phyloP scores from a whole-genome alignment of 2,329 filamentous ascomycete species.

The Didymella exigua region DNA sequence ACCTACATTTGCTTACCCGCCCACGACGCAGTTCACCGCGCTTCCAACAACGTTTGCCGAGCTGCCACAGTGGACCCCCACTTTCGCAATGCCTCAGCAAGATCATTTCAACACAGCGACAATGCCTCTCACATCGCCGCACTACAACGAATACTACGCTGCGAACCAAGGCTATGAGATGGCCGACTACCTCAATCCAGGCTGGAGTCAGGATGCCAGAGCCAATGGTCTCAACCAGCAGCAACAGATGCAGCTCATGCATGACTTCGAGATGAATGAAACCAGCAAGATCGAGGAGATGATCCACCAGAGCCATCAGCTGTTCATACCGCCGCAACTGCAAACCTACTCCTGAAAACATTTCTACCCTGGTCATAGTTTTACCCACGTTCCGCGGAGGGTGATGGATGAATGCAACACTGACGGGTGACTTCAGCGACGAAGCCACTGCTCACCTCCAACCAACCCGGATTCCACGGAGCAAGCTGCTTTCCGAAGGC shows the following conservation, averaged over 20 bases:
- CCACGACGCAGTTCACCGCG: slow-evolving; percentile 39
- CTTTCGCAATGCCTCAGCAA: slow-evolving; percentile 42
- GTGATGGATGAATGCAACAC: neutral
- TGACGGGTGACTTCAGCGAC: neutral
- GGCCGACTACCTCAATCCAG: slow-evolving; percentile 57
- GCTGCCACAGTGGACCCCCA: slow-evolving; percentile 46
- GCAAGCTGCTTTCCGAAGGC: neutral
- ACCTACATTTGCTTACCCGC: slow-evolving; percentile 37
- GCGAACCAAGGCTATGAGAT: slow-evolving; percentile 45
- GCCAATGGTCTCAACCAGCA: slow-evolving; percentile 69
- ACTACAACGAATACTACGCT: slow-evolving; percentile 44
- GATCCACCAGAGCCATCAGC: slow-evolving; percentile 49
- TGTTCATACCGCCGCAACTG: slow-evolving; percentile 41
- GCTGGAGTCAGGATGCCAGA: slow-evolving; percentile 59
- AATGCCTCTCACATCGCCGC: slow-evolving; percentile 35
- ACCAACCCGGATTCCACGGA: neutral
- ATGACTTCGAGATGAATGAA: slow-evolving; percentile 68
- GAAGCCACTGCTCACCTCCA: neutral
- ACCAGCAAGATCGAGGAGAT: slow-evolving; percentile 49
- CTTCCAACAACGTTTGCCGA: slow-evolving; percentile 47
- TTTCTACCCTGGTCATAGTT: slow-evolving; percentile 23
- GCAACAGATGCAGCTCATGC: slow-evolving; percentile 84
- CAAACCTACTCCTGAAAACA: slow-evolving; percentile 34
- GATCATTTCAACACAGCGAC: slow-evolving; percentile 35
- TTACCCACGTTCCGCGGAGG: neutral